Base-by-base conservation (phyloP, 805 yeast genomes). In the Hanseniaspora mollemarum region DNA sequence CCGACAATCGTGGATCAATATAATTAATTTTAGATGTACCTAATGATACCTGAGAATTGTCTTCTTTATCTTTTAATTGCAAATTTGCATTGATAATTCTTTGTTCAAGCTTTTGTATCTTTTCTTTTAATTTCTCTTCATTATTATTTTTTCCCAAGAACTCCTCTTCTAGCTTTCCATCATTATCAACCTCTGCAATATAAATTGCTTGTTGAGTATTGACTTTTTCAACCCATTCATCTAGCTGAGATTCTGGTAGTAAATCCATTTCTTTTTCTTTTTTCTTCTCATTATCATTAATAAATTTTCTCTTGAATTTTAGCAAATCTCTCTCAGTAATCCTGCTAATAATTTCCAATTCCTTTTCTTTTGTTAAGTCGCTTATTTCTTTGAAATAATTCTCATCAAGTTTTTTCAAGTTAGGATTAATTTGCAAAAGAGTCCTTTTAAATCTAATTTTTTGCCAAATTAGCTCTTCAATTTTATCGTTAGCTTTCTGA, bases 1-100 rank as follows among this genome's bases (percentile, higher is more conserved):
- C 96, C 0, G 94, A 80, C 58, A 90, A 70, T 56, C 97, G 74
- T 24, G 97, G 97, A 65, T 90, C 97, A 54, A 90, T 90, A 71
- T 90, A 90, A 66, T 90, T 90, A 73, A 85, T 78, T 70, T 90
- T 90, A 24, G 95, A 85, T 0, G 97, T 90, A 43, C 95, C 87
- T 57, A 90, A 70, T 0, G 96, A 88, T 25, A 90, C 96, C 57
- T 85, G 85, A 0, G 95, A 85, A 63, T 88, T 88, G 62, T 87
- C 96, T 63, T 90, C 95, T 65, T 85, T 87, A 63, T 88, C 96
- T 64, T 87, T 82, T 62, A 87, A 72, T 62, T 84, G 94, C 54
- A 87, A 70, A 9, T 76, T 68, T 1, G 85, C 80, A 54, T 77
- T 82, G 46, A 71, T 63, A 40, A 87, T 82, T 57, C 96, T 73